Conservation (phyloP, 176 grass and related monocot species). For the Juncus inflexus region DNA sequence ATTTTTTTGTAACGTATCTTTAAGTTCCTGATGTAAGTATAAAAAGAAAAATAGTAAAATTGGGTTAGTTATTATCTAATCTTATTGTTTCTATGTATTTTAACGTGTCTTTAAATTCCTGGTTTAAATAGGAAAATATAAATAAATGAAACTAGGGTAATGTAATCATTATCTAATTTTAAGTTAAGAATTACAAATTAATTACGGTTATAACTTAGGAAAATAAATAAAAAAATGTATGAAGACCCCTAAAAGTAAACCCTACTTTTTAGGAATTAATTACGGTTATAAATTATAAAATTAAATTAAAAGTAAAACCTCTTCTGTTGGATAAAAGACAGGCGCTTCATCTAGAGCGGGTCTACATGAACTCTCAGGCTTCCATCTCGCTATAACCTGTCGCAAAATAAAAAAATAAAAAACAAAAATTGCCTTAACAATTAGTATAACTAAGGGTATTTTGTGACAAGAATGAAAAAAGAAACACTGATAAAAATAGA, state of each 20-base stretch:
- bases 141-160: conserved; percentile 8
- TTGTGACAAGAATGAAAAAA: conserved; percentile 19
- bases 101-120: too few species aligned
- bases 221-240: not conserved
- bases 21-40: not conserved
- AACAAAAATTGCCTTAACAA: not conserved
- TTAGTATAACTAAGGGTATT: not conserved
- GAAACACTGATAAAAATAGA: not conserved
- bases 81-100: too few species aligned
- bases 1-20: too few species aligned
- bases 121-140: not conserved
- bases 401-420: conserved; percentile 10
- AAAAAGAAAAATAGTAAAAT: not conserved
- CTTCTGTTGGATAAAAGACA: conserved; percentile 79
- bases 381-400: conserved; percentile 25
- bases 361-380: conserved; percentile 26
- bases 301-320: conserved; percentile 34
- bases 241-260: too few species aligned
- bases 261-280: not conserved
- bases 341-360: conserved; percentile 21
- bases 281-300: not conserved
- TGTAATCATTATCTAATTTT: not conserved
- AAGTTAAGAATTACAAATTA: not conserved
- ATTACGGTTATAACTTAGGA: conserved; percentile 8
- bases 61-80: too few species aligned